Evolutionary conservation across 345 rosid species (phyloP), one percentile per base, ranked within the genome.

Genomic region (Pistacia vera): DNA sequence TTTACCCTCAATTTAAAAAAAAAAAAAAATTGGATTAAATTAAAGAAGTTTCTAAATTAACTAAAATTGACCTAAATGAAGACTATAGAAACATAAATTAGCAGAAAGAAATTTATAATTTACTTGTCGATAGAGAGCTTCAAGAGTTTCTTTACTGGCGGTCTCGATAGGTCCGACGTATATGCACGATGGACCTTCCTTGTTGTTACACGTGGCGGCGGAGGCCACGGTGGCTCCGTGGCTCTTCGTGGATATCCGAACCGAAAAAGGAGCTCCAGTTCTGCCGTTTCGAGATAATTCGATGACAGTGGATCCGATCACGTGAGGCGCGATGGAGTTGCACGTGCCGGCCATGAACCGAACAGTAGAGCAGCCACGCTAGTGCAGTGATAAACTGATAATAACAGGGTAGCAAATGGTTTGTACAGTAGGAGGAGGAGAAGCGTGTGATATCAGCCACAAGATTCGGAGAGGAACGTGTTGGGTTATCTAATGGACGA

Each of bases 121-220:
- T 77, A 93, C 98, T 76, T 95, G 98, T 71, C 78, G 70, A 77
- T 95, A 95, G 28, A 95, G 98, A 77, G 99, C 99, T 88, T 93
- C 99, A 1, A 95, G 83, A n/a, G 96, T 90, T 86, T 95, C 98
- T 85, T 93, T 80, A 46, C 93, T 90, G 44, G 99, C 99, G 41
- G 97, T 91, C 78, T 95, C 98, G 36, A 95, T 76, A 5, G 98
- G 99, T 22, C 99, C 99, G 38, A 93, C 97, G 85, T 72, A 94
- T 75, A 90, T 81, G 68, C 98, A 94, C 63, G 98, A 94, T 71
- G 97, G 99, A 2, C 91, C 99, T 68, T 95, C 93, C 44, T 78
- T 81, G 68, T 77, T 78, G 66, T 83, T 73, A 80, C 82, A 66
- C 2, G 83, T 65, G 8, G 75, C 64, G 46, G 80, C 80, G 7